Base-by-base conservation (phyloP, 352 stramenopile genomes). In the Hyaloperonospora arabidopsidis region DNA sequence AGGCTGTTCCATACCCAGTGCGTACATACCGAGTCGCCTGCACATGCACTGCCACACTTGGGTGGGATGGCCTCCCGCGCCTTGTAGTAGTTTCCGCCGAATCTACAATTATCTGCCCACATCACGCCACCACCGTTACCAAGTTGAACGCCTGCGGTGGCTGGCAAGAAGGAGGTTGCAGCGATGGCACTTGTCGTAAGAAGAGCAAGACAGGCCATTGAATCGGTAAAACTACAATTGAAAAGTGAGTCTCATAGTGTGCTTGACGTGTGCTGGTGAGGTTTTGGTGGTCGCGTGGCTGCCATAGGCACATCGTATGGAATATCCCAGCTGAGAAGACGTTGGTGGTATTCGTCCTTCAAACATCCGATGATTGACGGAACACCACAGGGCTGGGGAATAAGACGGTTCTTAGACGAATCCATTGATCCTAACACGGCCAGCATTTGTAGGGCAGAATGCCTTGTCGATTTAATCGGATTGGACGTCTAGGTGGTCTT, bases 51-150 rank as follows among this genome's bases (percentile, higher is more conserved):
- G 22, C 66, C 68, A 32, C 68, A 78, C 8, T 65, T 44, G 4
- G 54, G 48, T 5, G 63, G 59, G 34, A 74, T 72, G 34, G 21
- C 67, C 4, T n/a, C 43, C 44, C 64, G 43, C 18, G 19, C 52
- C 23, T 55, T 58, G 47, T 65, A 61, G 46, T 76, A 58, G n/a
- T 74, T 65, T 12, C 60, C 69, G 32, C 34, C 47, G 48, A 65
- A 74, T 44, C 64, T 52, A 60, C 67, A 78, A 36, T 76, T 59
- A 38, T 67, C 63, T 40, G 68, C 67, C 69, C 67, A 74, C 63
- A 76, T 72, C 21, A 74, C 60, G 8, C 67, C 60, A 2, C 49
- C 61, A 6, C n/a, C 15, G 18, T 62, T 74, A 14, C 58, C 59
- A 3, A 59, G 23, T 19, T 63, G 52, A n/a, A 63, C 67, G n/a